These are phyloP conservation scores for Paramecium tetraurelia DNA, from an alignment of 73 alveolate genomes.

Conservation along the genomic window DNA sequence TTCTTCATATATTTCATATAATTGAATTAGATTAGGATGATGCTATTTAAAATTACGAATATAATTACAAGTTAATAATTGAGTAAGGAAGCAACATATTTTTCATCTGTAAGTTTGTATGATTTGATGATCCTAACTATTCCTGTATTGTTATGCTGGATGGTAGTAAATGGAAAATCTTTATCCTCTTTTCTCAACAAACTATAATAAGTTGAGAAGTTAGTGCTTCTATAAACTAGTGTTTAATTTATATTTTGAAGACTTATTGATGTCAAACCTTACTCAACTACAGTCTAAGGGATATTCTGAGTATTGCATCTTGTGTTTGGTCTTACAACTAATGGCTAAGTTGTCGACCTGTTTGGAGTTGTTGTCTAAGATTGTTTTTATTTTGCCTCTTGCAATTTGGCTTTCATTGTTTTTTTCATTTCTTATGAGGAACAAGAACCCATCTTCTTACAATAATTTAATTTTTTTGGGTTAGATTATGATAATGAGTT, in stretches of 20 bases:
- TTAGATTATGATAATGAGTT: neutral
- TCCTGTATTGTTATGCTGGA: neutral
- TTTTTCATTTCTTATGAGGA: neutral
- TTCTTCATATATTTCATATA: neutral
- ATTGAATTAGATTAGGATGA: neutral
- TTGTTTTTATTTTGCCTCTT: neutral
- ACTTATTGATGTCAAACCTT: neutral
- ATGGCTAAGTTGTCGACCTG: neutral
- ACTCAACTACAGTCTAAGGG: neutral
- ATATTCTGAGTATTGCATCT: neutral
- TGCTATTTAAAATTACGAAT: neutral
- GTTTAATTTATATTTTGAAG: neutral
- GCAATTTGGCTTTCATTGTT: neutral
- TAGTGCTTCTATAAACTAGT: neutral
- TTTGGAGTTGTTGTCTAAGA: neutral
- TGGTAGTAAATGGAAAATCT: neutral
- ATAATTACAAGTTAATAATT: constrained; percentile 6
- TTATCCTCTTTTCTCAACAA: neutral
- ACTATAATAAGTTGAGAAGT: neutral
- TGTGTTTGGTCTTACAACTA: neutral
- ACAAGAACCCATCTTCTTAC: neutral
- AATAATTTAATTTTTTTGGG: neutral
- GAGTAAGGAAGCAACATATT: neutral
- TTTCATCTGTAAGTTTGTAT: neutral
- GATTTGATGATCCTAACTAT: neutral